A percentile compares a stretch with the other conserved stretches of the same genome.
Conservation (phyloP, 1,284 basidiomycete genomes). For the Apiotrichum brassicae region DNA sequence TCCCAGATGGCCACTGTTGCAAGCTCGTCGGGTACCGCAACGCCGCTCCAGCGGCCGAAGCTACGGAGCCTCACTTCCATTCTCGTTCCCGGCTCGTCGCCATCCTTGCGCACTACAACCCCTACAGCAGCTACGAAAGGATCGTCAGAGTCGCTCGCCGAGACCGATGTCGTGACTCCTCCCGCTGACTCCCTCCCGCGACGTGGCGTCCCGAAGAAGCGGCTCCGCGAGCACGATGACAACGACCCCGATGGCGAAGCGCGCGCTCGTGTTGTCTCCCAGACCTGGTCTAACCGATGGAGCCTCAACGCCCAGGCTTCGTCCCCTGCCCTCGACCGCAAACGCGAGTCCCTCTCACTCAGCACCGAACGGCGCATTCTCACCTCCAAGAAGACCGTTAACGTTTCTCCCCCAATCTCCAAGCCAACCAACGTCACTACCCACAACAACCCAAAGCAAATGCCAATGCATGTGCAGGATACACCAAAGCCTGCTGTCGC, state of each 20-base stretch:
- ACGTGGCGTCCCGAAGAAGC: conserved; percentile 11
- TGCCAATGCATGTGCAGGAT: not conserved
- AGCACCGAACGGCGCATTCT: not conserved
- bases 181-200: conserved; percentile 2
- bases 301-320: not conserved
- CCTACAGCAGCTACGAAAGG: not conserved
- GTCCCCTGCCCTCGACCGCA: not conserved
- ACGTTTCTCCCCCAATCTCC: not conserved
- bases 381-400: not conserved
- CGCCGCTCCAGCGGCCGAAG: not conserved
- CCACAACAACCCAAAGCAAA: too few relatives aligned
- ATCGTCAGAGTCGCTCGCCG: conserved; percentile 26
- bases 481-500: not conserved
- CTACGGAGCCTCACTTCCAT: not conserved
- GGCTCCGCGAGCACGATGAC: conserved; percentile 16
- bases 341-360: conserved; percentile 2
- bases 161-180: conserved; percentile 31
- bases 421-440: not conserved
- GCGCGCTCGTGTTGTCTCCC: conserved; percentile 32
- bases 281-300: conserved; percentile 25
- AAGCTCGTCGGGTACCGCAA: not conserved
- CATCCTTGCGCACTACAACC: not conserved
- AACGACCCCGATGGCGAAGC: conserved; percentile 20
- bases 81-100: conserved; percentile 23
- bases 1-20: not conserved